These are phyloP conservation scores for Plenodomus tracheiphilus DNA, from an alignment of 2,329 filamentous ascomycete species.

Conservation along the genomic window DNA sequence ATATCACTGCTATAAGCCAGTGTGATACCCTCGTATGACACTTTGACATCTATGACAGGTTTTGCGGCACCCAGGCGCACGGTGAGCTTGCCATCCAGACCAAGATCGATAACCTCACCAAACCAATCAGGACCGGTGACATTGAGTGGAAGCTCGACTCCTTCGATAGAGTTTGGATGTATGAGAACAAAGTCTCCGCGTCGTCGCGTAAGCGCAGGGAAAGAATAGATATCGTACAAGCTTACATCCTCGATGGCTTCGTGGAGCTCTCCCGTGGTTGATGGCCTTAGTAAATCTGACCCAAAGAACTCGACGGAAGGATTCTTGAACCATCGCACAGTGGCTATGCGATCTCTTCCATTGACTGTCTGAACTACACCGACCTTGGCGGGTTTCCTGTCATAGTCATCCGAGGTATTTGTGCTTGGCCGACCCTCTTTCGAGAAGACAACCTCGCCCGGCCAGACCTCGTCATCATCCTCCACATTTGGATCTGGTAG, in stretches of 20 bases:
- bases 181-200: constrained; percentile 60
- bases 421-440: constrained; percentile 42
- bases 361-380: constrained; percentile 62
- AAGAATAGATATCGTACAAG: constrained; percentile 60
- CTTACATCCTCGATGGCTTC: constrained; percentile 56
- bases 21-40: constrained; percentile 54
- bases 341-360: constrained; percentile 59
- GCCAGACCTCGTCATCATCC: constrained; percentile 61
- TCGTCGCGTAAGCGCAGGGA: constrained; percentile 53
- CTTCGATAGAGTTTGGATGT: constrained; percentile 33
- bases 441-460: constrained; percentile 58
- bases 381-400: constrained; percentile 52
- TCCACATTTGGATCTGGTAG: constrained; percentile 56
- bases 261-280: constrained; percentile 48
- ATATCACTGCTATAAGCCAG: constrained; percentile 53
- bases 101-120: constrained; percentile 60
- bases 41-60: constrained; percentile 54
- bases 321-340: constrained; percentile 57
- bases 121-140: constrained; percentile 52
- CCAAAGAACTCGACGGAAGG: constrained; percentile 37
- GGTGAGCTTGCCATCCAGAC: constrained; percentile 56
- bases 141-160: constrained; percentile 11
- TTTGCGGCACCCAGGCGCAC: constrained; percentile 58
- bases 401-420: constrained; percentile 27
- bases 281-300: constrained; percentile 47